phyloP scores from a whole-genome alignment of 352 stramenopile species.

The Phytophthora sp. region DNA sequence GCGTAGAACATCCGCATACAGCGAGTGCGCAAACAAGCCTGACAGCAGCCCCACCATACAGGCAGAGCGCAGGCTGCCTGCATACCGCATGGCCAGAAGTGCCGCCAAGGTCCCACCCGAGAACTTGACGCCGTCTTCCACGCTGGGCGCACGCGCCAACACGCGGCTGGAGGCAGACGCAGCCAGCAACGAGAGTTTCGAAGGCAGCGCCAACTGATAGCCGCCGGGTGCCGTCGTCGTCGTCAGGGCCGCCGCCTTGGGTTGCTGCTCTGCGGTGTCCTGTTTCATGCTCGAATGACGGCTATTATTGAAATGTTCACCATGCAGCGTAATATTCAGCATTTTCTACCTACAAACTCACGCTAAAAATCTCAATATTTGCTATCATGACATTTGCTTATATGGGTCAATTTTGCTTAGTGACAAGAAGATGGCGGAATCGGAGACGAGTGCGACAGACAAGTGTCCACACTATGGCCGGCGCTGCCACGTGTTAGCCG shows the following conservation, averaged over 20 bases:
- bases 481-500: constrained; percentile 69
- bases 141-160: constrained; percentile 35
- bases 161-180: constrained; percentile 20
- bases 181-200: constrained; percentile 26
- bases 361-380: no score
- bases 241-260: constrained; percentile 12
- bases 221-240: constrained; percentile 7
- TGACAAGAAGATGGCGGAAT: constrained; percentile 2
- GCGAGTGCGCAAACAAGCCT: constrained; percentile 69
- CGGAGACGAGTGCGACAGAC: background rate
- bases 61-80: constrained; percentile 65
- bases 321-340: background rate
- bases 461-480: constrained; percentile 69
- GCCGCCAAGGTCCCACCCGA: constrained; percentile 63
- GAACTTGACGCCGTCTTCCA: constrained; percentile 67
- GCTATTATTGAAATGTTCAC: no score
- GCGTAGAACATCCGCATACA: constrained; percentile 74
- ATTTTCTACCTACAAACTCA: no score
- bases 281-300: constrained; percentile 22
- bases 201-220: constrained; percentile 25
- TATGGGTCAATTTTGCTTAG: background rate
- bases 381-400: background rate
- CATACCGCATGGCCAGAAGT: constrained; percentile 64
- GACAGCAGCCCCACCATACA: constrained; percentile 65
- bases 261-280: constrained; percentile 10